A percentile compares a stretch with the other conserved stretches of the same genome.
Conservation (phyloP, 106 monocot species). For the Dactylorhiza incarnata region DNA sequence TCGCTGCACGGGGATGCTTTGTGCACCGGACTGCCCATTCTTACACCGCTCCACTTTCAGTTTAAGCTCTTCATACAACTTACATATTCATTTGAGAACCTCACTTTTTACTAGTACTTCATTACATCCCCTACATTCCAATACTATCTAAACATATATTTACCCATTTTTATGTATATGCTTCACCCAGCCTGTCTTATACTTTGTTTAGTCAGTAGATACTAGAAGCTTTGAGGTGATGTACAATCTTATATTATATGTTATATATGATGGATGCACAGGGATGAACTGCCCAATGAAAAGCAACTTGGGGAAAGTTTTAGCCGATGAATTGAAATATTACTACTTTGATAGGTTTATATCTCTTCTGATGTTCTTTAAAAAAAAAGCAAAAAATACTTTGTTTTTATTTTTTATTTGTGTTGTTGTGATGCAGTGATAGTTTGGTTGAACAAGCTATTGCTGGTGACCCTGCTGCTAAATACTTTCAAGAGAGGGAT, state of each 20-base stretch:
- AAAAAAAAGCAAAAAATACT: not conserved
- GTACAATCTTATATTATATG: not conserved
- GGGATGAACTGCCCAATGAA: conserved; percentile 74
- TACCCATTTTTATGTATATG: not conserved
- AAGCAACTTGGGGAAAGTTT: conserved; percentile 46
- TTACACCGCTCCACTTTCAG: not conserved
- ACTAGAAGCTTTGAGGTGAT: not conserved
- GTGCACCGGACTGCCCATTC: no score
- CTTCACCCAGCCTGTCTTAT: not conserved
- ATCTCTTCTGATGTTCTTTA: conserved; percentile 3
- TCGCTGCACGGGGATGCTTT: no score
- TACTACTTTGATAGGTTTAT: conserved; percentile 81
- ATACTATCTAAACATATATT: not conserved
- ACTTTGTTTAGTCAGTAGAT: not conserved
- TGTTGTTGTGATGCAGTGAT: conserved; percentile 39
- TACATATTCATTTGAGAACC: not conserved
- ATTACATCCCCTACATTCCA: not conserved
- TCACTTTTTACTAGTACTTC: not conserved
- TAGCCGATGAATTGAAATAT: conserved; percentile 77
- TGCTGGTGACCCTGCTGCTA: conserved; percentile 39
- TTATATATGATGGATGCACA: conserved; percentile 16
- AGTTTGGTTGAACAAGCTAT: conserved; percentile 60
- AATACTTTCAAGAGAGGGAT: conserved; percentile 43
- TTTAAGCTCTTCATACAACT: not conserved
- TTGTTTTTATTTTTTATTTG: conserved; percentile 8